These are phyloP conservation scores for Verticillium nubilum DNA, from an alignment of 2,329 filamentous ascomycete species.

Conservation along the genomic window DNA sequence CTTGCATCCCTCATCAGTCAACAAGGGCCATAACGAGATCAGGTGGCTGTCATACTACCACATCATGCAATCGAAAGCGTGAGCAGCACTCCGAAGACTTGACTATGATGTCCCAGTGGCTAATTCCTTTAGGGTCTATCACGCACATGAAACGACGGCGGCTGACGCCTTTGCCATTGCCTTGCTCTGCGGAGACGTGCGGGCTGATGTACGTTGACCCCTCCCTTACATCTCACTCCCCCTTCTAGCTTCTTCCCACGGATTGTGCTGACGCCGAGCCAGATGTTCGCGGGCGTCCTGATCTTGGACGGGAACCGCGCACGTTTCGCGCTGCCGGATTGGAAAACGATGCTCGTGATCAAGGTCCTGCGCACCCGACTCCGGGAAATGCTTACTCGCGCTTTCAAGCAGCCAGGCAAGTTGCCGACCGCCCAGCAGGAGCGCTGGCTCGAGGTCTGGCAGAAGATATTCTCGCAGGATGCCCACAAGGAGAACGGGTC, in stretches of 20 bases:
- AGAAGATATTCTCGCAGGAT: constrained; percentile 60
- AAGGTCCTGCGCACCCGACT: constrained; percentile 72
- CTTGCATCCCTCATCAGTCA: constrained; percentile 83
- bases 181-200: constrained; percentile 81
- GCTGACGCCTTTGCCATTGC: constrained; percentile 78
- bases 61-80: constrained; percentile 88
- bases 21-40: constrained; percentile 62
- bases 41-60: constrained; percentile 93
- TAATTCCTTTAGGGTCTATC: constrained; percentile 56
- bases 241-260: background rate
- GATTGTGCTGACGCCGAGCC: constrained; percentile 5
- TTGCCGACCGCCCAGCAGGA: constrained; percentile 60
- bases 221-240: background rate
- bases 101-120: background rate
- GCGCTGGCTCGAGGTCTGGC: constrained; percentile 71
- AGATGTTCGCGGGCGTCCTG: constrained; percentile 84
- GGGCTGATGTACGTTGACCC: constrained; percentile 62
- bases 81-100: constrained; percentile 28
- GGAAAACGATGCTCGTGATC: constrained; percentile 86
- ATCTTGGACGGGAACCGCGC: constrained; percentile 83
- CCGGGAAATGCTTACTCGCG: constrained; percentile 66
- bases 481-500: constrained; percentile 25
- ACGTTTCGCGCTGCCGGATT: constrained; percentile 77
- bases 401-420: constrained; percentile 64
- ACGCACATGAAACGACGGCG: constrained; percentile 82